Conservation (phyloP, 352 stramenopile genomes). For the Globisporangium sylvaticum region DNA sequence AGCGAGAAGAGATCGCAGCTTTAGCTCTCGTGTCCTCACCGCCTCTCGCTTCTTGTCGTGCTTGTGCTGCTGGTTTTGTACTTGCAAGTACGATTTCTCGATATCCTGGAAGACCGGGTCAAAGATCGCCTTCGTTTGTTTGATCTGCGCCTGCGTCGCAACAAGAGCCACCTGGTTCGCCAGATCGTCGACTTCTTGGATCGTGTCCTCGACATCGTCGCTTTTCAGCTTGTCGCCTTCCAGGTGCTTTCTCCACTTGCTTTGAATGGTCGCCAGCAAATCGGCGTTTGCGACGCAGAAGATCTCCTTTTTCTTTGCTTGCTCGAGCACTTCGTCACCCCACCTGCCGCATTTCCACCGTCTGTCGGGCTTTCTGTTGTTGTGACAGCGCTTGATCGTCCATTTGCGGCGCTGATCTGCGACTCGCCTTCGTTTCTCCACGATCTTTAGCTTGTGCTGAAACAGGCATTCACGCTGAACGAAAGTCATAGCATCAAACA, state of each 20-base stretch:
- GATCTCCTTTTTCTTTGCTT: constrained; percentile 42
- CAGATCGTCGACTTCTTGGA: constrained; percentile 30
- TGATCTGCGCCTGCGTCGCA: constrained; percentile 41
- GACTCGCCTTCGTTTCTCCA: constrained; percentile 30
- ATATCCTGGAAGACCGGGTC: constrained; percentile 57
- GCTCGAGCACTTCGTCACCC: constrained; percentile 40
- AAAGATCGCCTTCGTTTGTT: constrained; percentile 63
- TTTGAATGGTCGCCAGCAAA: constrained; percentile 44
- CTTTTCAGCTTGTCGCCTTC: constrained; percentile 5
- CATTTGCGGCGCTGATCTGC: constrained; percentile 51
- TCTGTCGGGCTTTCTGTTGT: constrained; percentile 56
- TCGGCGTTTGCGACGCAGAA: constrained; percentile 52
- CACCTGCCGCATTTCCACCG: constrained; percentile 50
- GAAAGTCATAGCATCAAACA: not conserved
- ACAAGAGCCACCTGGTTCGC: constrained; percentile 45
- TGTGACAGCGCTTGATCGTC: constrained; percentile 42
- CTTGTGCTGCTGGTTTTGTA: constrained; percentile 32
- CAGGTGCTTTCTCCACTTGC: constrained; percentile 43
- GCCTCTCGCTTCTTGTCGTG: constrained; percentile 16
- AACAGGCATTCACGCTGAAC: constrained; percentile 58
- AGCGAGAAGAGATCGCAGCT: not conserved
- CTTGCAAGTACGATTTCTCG: constrained; percentile 34
- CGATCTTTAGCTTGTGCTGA: constrained; percentile 32
- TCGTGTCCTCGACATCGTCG: constrained; percentile 25
- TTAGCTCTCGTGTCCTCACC: not conserved